Evolutionary conservation across 176 grass and related monocot species (phyloP).

Genomic region (Rhynchospora pubera): DNA sequence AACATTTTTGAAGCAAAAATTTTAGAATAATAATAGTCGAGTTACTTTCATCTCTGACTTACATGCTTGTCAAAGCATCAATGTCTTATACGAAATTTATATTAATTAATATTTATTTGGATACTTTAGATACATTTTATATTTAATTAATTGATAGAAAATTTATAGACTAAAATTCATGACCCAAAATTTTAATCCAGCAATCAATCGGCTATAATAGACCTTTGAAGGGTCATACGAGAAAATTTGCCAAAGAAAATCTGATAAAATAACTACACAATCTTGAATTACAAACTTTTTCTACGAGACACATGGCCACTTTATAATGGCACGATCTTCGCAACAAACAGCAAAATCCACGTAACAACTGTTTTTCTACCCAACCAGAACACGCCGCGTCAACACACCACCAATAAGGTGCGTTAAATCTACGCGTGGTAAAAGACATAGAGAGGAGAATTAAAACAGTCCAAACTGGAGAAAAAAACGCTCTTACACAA

Average conservation of each 20-base stretch:
- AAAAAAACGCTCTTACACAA: neutral
- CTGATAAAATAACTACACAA: neutral
- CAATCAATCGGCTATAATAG: neutral
- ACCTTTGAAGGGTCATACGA: neutral
- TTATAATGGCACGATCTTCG: neutral
- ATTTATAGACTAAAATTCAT: too few relatives aligned
- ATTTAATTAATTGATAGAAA: too few relatives aligned
- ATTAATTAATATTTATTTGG: too few relatives aligned
- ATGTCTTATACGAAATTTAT: too few relatives aligned
- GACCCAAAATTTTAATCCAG: neutral
- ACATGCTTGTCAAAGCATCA: too few relatives aligned
- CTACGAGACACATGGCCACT: neutral
- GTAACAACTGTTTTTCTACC: neutral
- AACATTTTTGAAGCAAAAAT: too few relatives aligned
- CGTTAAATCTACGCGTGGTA: slow-evolving; percentile 9
- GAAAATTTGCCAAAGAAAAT: neutral
- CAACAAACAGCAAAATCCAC: neutral
- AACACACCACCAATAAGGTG: neutral
- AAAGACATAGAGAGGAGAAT: neutral
- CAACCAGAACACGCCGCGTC: slow-evolving; percentile 12
- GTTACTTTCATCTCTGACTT: too few relatives aligned
- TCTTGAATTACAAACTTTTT: neutral
- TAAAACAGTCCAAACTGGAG: neutral
- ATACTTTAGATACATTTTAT: too few relatives aligned
- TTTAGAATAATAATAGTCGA: too few relatives aligned